phyloP scores from a whole-genome alignment of 164 flowering plant genomes.

The Stephania japonica region DNA sequence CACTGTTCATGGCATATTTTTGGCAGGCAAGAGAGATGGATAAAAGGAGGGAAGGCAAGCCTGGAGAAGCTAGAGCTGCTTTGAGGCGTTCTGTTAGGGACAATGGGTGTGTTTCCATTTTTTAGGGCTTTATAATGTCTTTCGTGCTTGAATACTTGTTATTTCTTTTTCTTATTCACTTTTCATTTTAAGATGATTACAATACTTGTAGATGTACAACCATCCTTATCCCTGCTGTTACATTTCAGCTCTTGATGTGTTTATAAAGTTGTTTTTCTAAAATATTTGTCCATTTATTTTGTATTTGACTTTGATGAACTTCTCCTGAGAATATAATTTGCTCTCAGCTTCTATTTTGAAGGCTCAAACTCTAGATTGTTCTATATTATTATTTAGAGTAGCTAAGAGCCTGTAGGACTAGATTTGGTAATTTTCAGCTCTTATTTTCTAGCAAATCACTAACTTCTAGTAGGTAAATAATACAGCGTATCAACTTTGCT shows the following conservation, averaged over 20 bases:
- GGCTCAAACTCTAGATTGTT: no score
- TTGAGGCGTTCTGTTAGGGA: conserved; percentile 92
- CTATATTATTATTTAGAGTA: no score
- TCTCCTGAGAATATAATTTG: no score
- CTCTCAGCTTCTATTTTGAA: no score
- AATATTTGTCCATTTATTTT: neutral
- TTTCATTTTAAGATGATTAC: neutral
- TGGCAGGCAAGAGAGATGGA: conserved; percentile 94
- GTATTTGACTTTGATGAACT: no score
- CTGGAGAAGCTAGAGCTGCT: conserved; percentile 92
- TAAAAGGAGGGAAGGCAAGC: conserved; percentile 88
- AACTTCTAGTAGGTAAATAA: no score
- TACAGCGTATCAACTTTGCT: no score
- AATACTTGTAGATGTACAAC: neutral
- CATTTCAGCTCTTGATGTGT: neutral
- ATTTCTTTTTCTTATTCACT: neutral
- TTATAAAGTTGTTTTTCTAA: neutral
- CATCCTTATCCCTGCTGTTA: neutral
- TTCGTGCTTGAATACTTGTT: neutral
- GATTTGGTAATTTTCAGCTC: no score
- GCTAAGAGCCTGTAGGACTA: no score
- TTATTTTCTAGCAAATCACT: no score
- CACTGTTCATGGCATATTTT: conserved; percentile 9
- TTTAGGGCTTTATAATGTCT: neutral
- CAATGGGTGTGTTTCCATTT: conserved; percentile 53